These are phyloP conservation scores for Ceratobasidium sp. DNA, from an alignment of 1,284 basidiomycete genomes.

Conservation along the genomic window DNA sequence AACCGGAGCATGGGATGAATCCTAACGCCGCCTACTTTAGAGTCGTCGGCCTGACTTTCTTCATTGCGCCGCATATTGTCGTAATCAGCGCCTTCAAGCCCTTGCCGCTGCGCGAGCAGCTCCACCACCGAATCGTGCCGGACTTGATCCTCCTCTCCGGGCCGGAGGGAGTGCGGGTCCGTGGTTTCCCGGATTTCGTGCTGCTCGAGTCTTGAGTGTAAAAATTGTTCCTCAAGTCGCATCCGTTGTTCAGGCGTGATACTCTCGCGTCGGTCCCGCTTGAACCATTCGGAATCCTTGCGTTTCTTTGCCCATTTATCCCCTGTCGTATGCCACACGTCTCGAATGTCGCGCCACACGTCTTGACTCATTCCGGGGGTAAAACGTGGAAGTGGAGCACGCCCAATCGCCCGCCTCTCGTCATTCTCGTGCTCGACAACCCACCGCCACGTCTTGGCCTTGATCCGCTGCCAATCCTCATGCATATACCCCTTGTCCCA, in stretches of 20 bases:
- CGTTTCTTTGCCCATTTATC: constrained; percentile 41
- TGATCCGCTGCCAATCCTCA: constrained; percentile 40
- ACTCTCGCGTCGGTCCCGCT: constrained; percentile 27
- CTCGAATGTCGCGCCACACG: constrained; percentile 41
- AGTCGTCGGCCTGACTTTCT: constrained; percentile 17
- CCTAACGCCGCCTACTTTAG: no score
- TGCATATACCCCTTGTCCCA: constrained; percentile 41
- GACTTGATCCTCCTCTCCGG: constrained; percentile 27
- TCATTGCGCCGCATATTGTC: no score
- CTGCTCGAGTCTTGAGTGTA: constrained; percentile 29
- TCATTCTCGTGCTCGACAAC: constrained; percentile 41
- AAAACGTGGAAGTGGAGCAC: constrained; percentile 31
- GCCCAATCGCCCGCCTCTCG: constrained; percentile 21
- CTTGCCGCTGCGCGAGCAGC: constrained; percentile 13
- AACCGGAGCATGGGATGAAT: no score
- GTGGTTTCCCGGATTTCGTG: constrained; percentile 37
- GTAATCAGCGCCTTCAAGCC: no score
- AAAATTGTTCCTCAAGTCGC: constrained; percentile 29
- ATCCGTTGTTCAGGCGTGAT: constrained; percentile 25
- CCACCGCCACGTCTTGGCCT: constrained; percentile 29
- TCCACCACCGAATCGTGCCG: constrained; percentile 38
- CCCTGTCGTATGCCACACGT: constrained; percentile 44
- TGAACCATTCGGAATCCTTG: constrained; percentile 31
- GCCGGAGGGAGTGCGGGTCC: constrained; percentile 15
- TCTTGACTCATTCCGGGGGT: constrained; percentile 36